Evolutionary conservation across 1,284 basidiomycete species (phyloP).

Genomic region (Mycena citricolor): DNA sequence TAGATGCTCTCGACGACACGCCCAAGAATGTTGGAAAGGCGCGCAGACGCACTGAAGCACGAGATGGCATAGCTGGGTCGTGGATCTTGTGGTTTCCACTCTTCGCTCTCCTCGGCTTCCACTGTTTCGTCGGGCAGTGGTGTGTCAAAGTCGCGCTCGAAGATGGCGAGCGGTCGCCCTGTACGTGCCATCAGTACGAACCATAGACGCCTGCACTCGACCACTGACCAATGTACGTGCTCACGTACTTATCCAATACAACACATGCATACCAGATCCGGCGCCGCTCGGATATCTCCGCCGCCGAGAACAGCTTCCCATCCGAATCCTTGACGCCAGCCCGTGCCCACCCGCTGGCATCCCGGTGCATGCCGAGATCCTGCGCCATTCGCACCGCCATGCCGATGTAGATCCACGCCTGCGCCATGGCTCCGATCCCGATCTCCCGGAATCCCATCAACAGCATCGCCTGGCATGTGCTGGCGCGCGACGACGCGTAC

Average conservation of each 20-base stretch:
- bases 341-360: constrained; percentile 72
- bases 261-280: constrained; percentile 83
- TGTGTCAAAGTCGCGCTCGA: constrained; percentile 81
- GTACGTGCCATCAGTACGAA: constrained; percentile 3
- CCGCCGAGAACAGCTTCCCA: constrained; percentile 57
- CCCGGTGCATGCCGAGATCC: constrained; percentile 82
- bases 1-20: constrained; percentile 76
- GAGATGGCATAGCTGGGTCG: constrained; percentile 60
- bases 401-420: constrained; percentile 80
- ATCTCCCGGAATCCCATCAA: constrained; percentile 82
- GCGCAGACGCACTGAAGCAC: constrained; percentile 75
- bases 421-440: constrained; percentile 84
- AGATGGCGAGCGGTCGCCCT: constrained; percentile 75
- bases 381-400: constrained; percentile 85
- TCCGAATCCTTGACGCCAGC: constrained; percentile 44
- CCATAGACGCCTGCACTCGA: constrained; percentile 4
- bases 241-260: constrained; percentile 79
- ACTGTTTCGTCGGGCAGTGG: constrained; percentile 61
- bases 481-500: constrained; percentile 63
- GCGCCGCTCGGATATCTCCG: constrained; percentile 72
- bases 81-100: constrained; percentile 46
- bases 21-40: constrained; percentile 64
- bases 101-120: constrained; percentile 62
- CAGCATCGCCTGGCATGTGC: constrained; percentile 76
- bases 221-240: constrained; percentile 69